A percentile compares a stretch with the other conserved stretches of the same genome.
Evolutionary conservation across 2,329 filamentous ascomycete genomes (phyloP).

Genomic region (Nemania sp.): DNA sequence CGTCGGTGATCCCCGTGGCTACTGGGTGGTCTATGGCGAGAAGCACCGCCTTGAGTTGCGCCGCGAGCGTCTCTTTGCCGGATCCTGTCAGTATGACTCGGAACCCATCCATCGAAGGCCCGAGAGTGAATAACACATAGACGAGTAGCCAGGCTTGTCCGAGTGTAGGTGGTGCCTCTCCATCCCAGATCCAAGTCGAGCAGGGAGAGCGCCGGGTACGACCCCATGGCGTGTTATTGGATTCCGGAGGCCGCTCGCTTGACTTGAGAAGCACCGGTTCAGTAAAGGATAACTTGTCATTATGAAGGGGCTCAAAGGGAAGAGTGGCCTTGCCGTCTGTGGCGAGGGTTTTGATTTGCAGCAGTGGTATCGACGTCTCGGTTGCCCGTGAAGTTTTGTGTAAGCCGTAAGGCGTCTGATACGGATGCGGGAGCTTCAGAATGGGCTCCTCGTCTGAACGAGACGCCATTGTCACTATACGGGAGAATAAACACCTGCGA

Average conservation of each 20-base stretch:
- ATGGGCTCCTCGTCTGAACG: constrained; percentile 42
- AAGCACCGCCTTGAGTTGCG: constrained; percentile 50
- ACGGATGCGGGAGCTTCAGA: constrained; percentile 55
- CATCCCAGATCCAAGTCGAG: constrained; percentile 50
- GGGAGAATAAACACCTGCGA: neutral
- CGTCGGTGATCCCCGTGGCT: constrained; percentile 35
- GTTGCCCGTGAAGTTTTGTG: constrained; percentile 39
- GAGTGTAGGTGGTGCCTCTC: constrained; percentile 46
- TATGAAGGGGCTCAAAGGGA: constrained; percentile 41
- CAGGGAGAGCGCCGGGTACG: constrained; percentile 57
- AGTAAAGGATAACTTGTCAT: constrained; percentile 47
- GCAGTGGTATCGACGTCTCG: constrained; percentile 37
- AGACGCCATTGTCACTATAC: constrained; percentile 29
- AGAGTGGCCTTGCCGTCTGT: constrained; percentile 36
- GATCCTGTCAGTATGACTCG: constrained; percentile 50
- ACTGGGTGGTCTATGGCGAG: constrained; percentile 55
- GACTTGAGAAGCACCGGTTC: constrained; percentile 53
- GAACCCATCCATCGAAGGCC: constrained; percentile 52
- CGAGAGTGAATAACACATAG: constrained; percentile 56
- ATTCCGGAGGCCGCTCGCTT: constrained; percentile 51
- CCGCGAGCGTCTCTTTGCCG: constrained; percentile 37
- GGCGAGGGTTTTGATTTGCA: constrained; percentile 41
- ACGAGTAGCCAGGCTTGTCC: constrained; percentile 57
- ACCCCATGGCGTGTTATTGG: constrained; percentile 60
- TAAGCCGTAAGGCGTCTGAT: constrained; percentile 50